Conservation (phyloP, 1,139 yeast genomes). For the Fermentozyma sake region DNA sequence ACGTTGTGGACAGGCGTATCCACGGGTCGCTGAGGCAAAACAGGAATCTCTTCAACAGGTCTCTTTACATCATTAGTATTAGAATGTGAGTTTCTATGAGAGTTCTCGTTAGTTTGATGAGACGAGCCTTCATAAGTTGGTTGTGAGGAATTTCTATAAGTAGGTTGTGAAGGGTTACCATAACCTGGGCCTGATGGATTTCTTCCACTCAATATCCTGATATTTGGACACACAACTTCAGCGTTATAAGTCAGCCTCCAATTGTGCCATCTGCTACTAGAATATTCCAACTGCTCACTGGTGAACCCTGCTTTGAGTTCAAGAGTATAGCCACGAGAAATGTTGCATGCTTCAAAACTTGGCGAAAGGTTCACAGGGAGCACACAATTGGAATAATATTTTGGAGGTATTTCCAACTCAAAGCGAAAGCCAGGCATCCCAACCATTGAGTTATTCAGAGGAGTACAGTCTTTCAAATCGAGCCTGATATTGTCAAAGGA, state of each 20-base stretch:
- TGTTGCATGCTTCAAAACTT: slow-evolving; percentile 55
- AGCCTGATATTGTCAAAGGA: slow-evolving; percentile 32
- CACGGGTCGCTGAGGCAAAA: not conserved
- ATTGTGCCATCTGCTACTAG: too few relatives aligned
- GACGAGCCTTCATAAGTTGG: not conserved
- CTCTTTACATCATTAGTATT: not conserved
- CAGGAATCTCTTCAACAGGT: slow-evolving; percentile 1
- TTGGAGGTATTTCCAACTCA: slow-evolving; percentile 46
- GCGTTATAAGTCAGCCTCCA: too few relatives aligned
- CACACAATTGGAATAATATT: slow-evolving; percentile 34
- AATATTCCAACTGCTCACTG: slow-evolving; percentile 22
- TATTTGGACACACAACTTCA: slow-evolving; percentile 25
- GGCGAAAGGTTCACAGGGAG: slow-evolving; percentile 53
- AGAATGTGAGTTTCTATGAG: slow-evolving; percentile 1
- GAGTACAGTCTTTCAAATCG: slow-evolving; percentile 35
- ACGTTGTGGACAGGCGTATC: too few relatives aligned
- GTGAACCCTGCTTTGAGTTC: slow-evolving; percentile 44
- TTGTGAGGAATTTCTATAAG: slow-evolving; percentile 1
- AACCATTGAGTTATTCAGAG: slow-evolving; percentile 22
- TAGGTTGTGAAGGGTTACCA: slow-evolving; percentile 6
- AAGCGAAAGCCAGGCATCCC: slow-evolving; percentile 32
- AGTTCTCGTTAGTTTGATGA: slow-evolving; percentile 1
- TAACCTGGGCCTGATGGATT: slow-evolving; percentile 20
- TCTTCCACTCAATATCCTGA: slow-evolving; percentile 42
- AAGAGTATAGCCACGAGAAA: slow-evolving; percentile 44